These are phyloP conservation scores for Pyrenochaeta sp. DNA, from an alignment of 2,329 filamentous ascomycete genomes.

Conservation along the genomic window DNA sequence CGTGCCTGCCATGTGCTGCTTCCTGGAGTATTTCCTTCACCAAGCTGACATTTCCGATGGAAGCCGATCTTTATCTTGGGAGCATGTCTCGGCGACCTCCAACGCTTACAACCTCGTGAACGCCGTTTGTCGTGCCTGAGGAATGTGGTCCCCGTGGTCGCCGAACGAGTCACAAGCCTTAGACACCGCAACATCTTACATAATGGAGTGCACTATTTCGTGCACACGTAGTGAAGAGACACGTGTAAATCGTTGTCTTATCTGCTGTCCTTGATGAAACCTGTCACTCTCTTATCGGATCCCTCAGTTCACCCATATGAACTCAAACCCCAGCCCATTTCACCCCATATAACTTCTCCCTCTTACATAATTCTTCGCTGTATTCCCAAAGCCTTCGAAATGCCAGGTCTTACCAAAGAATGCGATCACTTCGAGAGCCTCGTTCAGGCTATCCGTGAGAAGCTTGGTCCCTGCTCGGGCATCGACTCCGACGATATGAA, in stretches of 20 bases:
- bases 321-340: background rate
- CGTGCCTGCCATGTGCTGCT: too few relatives aligned
- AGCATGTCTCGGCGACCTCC: background rate
- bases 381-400: constrained; percentile 13
- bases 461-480: constrained; percentile 81
- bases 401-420: constrained; percentile 29
- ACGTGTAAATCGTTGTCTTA: constrained; percentile 14
- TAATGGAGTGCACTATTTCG: constrained; percentile 26
- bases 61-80: too few relatives aligned
- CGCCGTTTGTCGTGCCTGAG: too few relatives aligned
- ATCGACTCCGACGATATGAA: constrained; percentile 84
- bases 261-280: constrained; percentile 16
- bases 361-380: background rate
- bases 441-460: constrained; percentile 74
- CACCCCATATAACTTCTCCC: background rate
- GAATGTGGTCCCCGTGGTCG: too few relatives aligned
- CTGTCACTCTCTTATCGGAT: constrained; percentile 7
- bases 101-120: too few relatives aligned
- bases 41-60: constrained; percentile 27
- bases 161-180: too few relatives aligned
- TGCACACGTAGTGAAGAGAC: constrained; percentile 12
- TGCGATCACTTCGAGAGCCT: constrained; percentile 68
- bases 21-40: constrained; percentile 15
- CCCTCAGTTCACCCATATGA: background rate
- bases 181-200: constrained; percentile 39